Base-by-base conservation (phyloP, 441 rosid species). In the Populus hybrid region DNA sequence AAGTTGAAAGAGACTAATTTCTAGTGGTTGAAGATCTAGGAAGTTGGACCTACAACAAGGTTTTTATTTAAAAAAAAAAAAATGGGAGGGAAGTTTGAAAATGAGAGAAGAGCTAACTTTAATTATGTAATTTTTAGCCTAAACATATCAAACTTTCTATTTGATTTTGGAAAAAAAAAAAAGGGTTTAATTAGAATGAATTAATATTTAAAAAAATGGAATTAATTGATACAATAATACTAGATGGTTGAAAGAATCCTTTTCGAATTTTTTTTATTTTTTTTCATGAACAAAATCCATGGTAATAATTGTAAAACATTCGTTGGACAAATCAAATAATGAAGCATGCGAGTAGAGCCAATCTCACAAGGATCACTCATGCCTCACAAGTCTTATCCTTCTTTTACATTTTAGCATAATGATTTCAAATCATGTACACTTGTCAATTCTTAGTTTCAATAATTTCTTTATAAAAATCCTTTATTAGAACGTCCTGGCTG, bases 301-400 rank as follows among this genome's bases (percentile, higher is more conserved):
- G 24, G 42, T 36, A 50, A 65, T 75, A 24, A 75, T 75, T 75
- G 71, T 0, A 66, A 66, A 73, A 72, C 19, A 59, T 28, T 28
- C 30, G 30, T 28, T 5, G 61, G 61, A 53, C 2, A 16, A 65
- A 38, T 21, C 34, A 23, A 24, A 2, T 75, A 14, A 75, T 66
- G 63, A 75, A 40, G 77, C 77, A 66, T 19, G 77, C 70, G 30
- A 23, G 77, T 9, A 66, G 63, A 24, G 64, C 63, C 38, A 66
- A 73, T 30, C 9, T 21, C 24, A 70, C 21, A 34, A 19, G 10
- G 53, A 46, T n/a, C 35, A 28, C 38, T 18, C 57, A 38, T 21
- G 19, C 32, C 61, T 53, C 61, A 53, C 61, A 21, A 9, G 57
- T 46, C 74, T 6, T 28, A n/a, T 40, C 38, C 8, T 24, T 59